Conservation (phyloP, 2,329 filamentous ascomycete genomes). For the Metarhizium guizhouense region DNA sequence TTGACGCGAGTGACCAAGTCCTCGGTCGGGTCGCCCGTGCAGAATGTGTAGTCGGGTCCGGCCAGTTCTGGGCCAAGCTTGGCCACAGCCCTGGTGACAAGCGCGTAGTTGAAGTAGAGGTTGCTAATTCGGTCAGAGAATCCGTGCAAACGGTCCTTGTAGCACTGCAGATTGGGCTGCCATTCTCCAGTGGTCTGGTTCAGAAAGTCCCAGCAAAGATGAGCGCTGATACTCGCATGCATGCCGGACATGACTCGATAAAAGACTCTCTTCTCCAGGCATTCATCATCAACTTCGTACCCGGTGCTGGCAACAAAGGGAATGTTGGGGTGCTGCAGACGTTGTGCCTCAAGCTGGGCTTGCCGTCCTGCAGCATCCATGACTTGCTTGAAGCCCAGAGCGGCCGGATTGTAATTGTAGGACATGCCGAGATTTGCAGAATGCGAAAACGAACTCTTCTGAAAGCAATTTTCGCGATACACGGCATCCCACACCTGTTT, state of each 20-base stretch:
- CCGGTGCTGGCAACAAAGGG: slow-evolving; percentile 54
- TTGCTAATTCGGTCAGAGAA: slow-evolving; percentile 91
- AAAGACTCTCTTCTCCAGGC: slow-evolving; percentile 97
- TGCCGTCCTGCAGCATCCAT: slow-evolving; percentile 51
- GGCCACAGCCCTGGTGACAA: slow-evolving; percentile 83
- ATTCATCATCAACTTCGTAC: slow-evolving; percentile 79
- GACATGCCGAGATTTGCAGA: slow-evolving; percentile 45
- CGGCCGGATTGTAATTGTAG: slow-evolving; percentile 41
- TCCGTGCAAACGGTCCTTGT: slow-evolving; percentile 72
- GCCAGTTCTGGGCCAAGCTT: slow-evolving; percentile 79
- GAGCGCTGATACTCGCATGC: slow-evolving; percentile 95
- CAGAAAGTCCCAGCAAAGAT: slow-evolving; percentile 91
- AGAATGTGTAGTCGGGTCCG: slow-evolving; percentile 70
- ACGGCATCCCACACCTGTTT: slow-evolving; percentile 94
- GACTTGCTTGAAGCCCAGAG: slow-evolving; percentile 52
- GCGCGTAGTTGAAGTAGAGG: slow-evolving; percentile 97
- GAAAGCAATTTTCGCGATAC: slow-evolving; percentile 96
- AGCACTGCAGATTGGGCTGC: slow-evolving; percentile 85
- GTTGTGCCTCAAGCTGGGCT: slow-evolving; percentile 48
- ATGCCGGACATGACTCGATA: slow-evolving; percentile 92
- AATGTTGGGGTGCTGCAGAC: slow-evolving; percentile 36
- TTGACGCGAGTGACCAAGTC: slow-evolving; percentile 73
- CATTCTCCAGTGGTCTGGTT: slow-evolving; percentile 93
- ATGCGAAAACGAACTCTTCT: slow-evolving; percentile 53
- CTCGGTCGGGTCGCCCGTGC: slow-evolving; percentile 72